A percentile compares a stretch with the other conserved stretches of the same genome.
These are phyloP conservation scores for Curvularia spicifera DNA, from an alignment of 2,329 filamentous ascomycete species.

Conservation along the genomic window DNA sequence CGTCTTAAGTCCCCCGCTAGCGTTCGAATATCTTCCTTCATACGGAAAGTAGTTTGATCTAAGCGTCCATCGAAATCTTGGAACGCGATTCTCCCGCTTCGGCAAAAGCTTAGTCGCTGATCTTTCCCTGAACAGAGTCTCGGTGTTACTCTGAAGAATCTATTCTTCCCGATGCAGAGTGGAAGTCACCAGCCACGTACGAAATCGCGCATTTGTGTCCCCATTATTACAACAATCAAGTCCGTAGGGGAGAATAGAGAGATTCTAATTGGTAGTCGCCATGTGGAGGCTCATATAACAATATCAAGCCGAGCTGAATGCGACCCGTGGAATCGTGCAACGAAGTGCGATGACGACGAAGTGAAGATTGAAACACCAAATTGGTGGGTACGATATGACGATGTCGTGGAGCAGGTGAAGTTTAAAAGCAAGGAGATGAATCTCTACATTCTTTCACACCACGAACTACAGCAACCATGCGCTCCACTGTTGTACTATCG, in stretches of 20 bases:
- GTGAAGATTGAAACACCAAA: background rate
- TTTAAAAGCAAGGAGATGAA: background rate
- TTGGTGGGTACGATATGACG: too few relatives aligned
- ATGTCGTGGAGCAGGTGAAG: background rate
- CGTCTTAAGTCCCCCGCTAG: background rate
- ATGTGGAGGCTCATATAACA: background rate
- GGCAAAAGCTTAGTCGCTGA: constrained; percentile 6
- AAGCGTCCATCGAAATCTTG: background rate
- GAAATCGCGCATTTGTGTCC: background rate
- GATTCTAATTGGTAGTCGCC: background rate
- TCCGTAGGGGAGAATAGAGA: background rate
- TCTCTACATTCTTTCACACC: too few relatives aligned
- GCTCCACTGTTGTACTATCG: constrained; percentile 8
- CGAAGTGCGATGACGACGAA: background rate
- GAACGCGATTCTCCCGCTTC: constrained; percentile 9
- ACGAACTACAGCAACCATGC: constrained; percentile 14
- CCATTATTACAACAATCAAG: background rate
- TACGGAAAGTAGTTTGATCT: background rate
- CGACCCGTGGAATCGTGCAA: background rate
- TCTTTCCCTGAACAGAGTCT: background rate
- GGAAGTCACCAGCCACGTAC: background rate
- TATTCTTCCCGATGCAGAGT: background rate
- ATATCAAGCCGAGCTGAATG: background rate
- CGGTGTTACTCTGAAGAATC: background rate
- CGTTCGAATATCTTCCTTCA: background rate